Conservation (phyloP, 1,284 basidiomycete genomes). For the Entoloma clypeatum region DNA sequence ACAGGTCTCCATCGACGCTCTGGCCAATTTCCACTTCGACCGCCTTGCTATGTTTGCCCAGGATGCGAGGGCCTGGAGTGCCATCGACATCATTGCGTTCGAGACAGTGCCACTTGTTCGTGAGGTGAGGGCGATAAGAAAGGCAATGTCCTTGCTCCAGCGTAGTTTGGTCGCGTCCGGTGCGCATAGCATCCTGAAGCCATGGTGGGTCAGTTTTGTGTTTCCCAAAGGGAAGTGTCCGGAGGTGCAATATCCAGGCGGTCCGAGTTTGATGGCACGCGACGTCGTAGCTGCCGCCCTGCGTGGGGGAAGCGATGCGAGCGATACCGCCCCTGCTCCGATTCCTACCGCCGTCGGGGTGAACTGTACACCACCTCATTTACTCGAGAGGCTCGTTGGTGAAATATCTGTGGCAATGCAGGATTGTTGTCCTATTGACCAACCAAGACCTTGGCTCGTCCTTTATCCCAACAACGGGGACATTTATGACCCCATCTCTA, state of each 20-base stretch:
- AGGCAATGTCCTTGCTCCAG: constrained; percentile 47
- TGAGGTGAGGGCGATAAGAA: constrained; percentile 65
- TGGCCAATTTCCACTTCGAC: constrained; percentile 66
- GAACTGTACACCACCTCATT: constrained; percentile 60
- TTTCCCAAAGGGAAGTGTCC: constrained; percentile 56
- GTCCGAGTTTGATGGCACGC: constrained; percentile 16
- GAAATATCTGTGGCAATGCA: constrained; percentile 28
- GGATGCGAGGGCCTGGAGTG: constrained; percentile 48
- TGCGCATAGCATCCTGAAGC: constrained; percentile 38
- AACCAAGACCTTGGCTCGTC: constrained; percentile 49
- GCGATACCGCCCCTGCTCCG: constrained; percentile 10
- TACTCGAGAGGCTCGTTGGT: constrained; percentile 34
- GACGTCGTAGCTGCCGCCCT: constrained; percentile 25
- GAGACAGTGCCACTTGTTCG: constrained; percentile 73
- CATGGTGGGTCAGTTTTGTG: constrained; percentile 78
- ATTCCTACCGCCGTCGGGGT: constrained; percentile 57
- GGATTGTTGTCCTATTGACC: constrained; percentile 9
- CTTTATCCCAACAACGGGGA: constrained; percentile 74
- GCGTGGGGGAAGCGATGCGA: constrained; percentile 15
- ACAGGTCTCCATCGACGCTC: constrained; percentile 43
- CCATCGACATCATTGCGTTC: constrained; percentile 67
- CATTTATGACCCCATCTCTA: constrained; percentile 46
- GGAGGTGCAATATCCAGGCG: constrained; percentile 32
- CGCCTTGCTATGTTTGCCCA: constrained; percentile 54
- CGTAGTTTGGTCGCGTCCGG: constrained; percentile 20